Evolutionary conservation across 2,329 filamentous ascomycete genomes (phyloP), one percentile per base, ranked within the genome.

Genomic region (Aspergillus alliaceus): DNA sequence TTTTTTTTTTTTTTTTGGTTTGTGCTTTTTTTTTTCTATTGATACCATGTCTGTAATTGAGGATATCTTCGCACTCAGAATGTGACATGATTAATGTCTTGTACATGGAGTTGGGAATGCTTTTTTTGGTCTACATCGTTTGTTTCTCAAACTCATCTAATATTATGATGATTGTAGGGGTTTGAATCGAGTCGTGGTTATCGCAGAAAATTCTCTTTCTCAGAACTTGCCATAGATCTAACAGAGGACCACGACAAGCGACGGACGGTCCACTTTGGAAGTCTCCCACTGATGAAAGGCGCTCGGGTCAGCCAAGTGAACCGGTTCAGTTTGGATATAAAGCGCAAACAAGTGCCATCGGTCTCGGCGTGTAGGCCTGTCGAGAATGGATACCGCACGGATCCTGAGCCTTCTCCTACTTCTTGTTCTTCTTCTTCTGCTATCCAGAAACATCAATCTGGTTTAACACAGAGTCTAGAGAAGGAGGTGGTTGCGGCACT

Each of bases 71-170:
- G 25, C 44, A 48, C 44, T 48, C 44, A 48, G 44, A 69, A 69
- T 68, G 64, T 59, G 61, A 67, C 64, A 70, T 56, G 64, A 65
- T 59, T 65, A 58, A 69, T 64, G 63, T 62, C 58, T 63, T n/a
- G 49, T 56, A 29, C 35, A 52, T 42, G 29, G 46, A 24, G 24
- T 44, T 27, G 40, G 15, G 5, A 44, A 2, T 39, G 6, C 8
- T 42, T 40, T 50, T 51, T 31, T 60, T 52, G 47, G 34, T 51
- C 52, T 50, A 39, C 61, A 47, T 54, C 51, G 50, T 32, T 46
- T 53, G 40, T 4, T 18, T 47, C 53, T 39, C 56, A 53, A 53
- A 56, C 51, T 58, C 46, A 15, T 59, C 32, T 52, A 52, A 52
- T 52, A 27, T 40, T n/a, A 52, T 44, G 50, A 15, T 44, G 25